Base-by-base conservation (phyloP, 441 rosid genomes). In the Populus hybrid region DNA sequence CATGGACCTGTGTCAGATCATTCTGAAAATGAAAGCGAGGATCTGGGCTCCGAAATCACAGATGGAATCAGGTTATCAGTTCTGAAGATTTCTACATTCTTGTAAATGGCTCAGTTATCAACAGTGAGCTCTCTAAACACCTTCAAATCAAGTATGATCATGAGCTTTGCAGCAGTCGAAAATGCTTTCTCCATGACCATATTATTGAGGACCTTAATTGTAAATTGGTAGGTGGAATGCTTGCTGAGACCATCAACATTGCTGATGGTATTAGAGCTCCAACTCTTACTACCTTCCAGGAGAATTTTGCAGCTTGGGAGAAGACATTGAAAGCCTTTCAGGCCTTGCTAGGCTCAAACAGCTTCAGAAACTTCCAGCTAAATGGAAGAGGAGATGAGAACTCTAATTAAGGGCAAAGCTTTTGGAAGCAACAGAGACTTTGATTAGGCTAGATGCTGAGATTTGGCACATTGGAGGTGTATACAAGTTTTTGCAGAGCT, bases 181-280 rank as follows among this genome's bases (percentile, higher is more conserved):
- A 38, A 38, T 38, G 42, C 42, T 38, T 38, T 38, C 12, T 38
- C 42, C 42, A 9, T 38, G 42, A 38, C 42, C 42, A 38, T 38
- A 2, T 38, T 38, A 38, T 38, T 38, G 42, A 38, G 42, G 42
- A 38, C 42, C 42, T 38, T 38, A 38, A 38, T 38, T 38, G 42
- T 38, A 38, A 38, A 38, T 38, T 38, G 42, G 42, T 9, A 38
- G 42, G 42, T 3, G 32, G 88, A 61, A 80, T 86, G 11, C 81
- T 89, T 30, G 69, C 87, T 0, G 86, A 85, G 82, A 86, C 87
- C 2, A 75, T 86, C 53, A 83, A 85, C 76, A 83, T 86, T 6
- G 88, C 87, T 0, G 88, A 82, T 57, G 86, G 84, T 16, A 86
- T 87, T 21, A 81, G 84, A 80, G 75, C 82, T 69, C 79, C 87